A percentile compares a stretch with the other conserved stretches of the same genome.
Evolutionary conservation across 768 basidiomycete species (phyloP).

Genomic region (Termitomyces sp.): DNA sequence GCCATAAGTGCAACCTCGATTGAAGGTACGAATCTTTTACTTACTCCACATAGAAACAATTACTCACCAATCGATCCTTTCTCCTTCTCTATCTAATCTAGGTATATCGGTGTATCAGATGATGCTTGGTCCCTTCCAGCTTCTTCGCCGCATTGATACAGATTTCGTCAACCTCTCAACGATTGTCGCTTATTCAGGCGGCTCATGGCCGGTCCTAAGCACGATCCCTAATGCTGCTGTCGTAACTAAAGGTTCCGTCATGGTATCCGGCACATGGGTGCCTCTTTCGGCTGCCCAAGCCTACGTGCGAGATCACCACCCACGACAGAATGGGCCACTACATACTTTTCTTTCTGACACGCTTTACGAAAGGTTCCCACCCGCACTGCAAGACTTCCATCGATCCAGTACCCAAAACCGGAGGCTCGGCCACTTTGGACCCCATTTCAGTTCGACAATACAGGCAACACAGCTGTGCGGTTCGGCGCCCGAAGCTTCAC

Average conservation of each 20-base stretch:
- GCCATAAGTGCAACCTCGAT: conserved; percentile 62
- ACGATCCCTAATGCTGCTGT: conserved; percentile 42
- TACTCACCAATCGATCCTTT: conserved; percentile 4
- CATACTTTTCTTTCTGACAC: conserved; percentile 58
- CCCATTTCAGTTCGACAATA: conserved; percentile 51
- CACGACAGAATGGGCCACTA: conserved; percentile 30
- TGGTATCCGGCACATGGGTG: conserved; percentile 64
- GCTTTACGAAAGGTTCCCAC: conserved; percentile 59
- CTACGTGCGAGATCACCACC: conserved; percentile 45
- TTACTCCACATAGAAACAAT: conserved; percentile 9
- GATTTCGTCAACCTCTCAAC: conserved; percentile 73
- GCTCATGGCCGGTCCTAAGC: conserved; percentile 31
- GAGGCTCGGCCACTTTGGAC: conserved; percentile 56
- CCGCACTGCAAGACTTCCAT: conserved; percentile 55
- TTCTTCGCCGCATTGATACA: conserved; percentile 72
- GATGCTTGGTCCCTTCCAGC: conserved; percentile 45
- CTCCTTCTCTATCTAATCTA: conserved; percentile 19
- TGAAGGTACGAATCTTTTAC: conserved; percentile 45
- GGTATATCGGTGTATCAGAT: conserved; percentile 76
- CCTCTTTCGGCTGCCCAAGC: conserved; percentile 53
- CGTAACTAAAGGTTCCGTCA: conserved; percentile 46
- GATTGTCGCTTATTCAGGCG: conserved; percentile 41
- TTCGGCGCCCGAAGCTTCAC: conserved; percentile 2
- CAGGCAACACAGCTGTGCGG: conserved; percentile 30
- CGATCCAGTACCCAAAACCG: conserved; percentile 41